Percentiles rank a stretch among this genome's conserved stretches.
Evolutionary conservation across 176 grass and related monocot species (phyloP).

Genomic region (Dendrocalamus sinicus): DNA sequence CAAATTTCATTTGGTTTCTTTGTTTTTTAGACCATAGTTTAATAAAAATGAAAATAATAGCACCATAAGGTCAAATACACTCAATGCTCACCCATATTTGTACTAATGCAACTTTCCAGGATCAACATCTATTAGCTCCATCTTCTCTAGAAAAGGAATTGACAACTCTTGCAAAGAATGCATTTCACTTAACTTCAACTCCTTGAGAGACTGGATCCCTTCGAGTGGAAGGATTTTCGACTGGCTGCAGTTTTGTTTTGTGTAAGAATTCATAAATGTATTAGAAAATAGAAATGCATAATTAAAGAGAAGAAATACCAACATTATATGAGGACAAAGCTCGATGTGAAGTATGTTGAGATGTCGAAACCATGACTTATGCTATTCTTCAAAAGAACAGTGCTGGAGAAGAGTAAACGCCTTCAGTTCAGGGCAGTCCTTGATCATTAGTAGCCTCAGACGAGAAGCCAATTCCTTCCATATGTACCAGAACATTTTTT

Average conservation of each 20-base stretch:
- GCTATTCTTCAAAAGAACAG: neutral
- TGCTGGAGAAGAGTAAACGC: no score
- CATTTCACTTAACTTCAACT: slow-evolving; percentile 35
- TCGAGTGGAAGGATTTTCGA: neutral
- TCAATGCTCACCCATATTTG: neutral
- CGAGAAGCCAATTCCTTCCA: neutral
- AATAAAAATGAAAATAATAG: no score
- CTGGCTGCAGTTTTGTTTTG: neutral
- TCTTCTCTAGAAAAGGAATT: slow-evolving; percentile 30
- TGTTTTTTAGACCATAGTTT: no score
- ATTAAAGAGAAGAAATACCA: neutral
- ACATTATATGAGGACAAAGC: fast-evolving
- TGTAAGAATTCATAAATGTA: neutral
- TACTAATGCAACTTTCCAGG: no score
- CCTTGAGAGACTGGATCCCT: no score
- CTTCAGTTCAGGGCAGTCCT: no score
- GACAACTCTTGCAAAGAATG: neutral
- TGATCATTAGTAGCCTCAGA: slow-evolving; percentile 3
- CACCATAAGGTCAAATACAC: no score
- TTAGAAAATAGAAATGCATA: no score
- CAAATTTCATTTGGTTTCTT: no score
- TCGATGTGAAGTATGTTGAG: neutral
- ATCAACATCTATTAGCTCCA: no score
- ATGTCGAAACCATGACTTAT: slow-evolving; percentile 27
- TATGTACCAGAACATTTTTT: slow-evolving; percentile 23